Evolutionary conservation across 495 filamentous ascomycete species (phyloP).

Genomic region (Neurospora sp.): DNA sequence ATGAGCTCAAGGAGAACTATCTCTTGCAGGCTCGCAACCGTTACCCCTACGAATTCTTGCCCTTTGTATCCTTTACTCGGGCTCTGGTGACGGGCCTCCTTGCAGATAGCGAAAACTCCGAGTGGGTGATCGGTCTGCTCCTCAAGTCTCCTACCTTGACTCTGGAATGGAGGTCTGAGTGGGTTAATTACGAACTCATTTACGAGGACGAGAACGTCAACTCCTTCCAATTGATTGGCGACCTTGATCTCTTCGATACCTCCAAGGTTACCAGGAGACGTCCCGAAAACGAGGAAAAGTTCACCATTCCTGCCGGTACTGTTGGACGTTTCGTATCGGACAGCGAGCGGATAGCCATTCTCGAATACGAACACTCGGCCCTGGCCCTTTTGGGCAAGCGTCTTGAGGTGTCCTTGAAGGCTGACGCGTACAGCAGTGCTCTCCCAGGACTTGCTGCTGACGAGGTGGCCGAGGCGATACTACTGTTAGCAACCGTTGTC

Average conservation of each 20-base stretch:
- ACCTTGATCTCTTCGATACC: constrained; percentile 44
- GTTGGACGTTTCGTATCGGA: constrained; percentile 61
- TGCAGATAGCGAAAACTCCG: constrained; percentile 40
- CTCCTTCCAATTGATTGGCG: constrained; percentile 42
- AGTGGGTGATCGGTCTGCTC: constrained; percentile 44
- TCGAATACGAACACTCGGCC: constrained; percentile 67
- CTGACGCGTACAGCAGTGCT: constrained; percentile 21
- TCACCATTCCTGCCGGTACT: constrained; percentile 51
- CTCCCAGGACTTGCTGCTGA: constrained; percentile 25
- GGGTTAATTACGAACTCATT: constrained; percentile 54
- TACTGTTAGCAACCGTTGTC: constrained; percentile 32
- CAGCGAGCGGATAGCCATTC: constrained; percentile 39
- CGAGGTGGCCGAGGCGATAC: constrained; percentile 31
- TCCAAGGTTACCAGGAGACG: constrained; percentile 18
- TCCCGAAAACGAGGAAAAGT: constrained; percentile 26
- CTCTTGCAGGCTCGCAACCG: constrained; percentile 55
- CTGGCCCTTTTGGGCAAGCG: constrained; percentile 68
- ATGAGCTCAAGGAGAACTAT: constrained; percentile 43
- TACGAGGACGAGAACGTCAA: constrained; percentile 80
- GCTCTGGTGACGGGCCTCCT: constrained; percentile 25
- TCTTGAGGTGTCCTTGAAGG: constrained; percentile 45
- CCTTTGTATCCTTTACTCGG: constrained; percentile 51
- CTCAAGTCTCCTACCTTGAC: constrained; percentile 61
- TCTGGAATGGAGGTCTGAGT: constrained; percentile 46
- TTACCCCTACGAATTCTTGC: constrained; percentile 80